Base-by-base conservation (phyloP, 208 protist species). In the Trypanosoma conorhini region DNA sequence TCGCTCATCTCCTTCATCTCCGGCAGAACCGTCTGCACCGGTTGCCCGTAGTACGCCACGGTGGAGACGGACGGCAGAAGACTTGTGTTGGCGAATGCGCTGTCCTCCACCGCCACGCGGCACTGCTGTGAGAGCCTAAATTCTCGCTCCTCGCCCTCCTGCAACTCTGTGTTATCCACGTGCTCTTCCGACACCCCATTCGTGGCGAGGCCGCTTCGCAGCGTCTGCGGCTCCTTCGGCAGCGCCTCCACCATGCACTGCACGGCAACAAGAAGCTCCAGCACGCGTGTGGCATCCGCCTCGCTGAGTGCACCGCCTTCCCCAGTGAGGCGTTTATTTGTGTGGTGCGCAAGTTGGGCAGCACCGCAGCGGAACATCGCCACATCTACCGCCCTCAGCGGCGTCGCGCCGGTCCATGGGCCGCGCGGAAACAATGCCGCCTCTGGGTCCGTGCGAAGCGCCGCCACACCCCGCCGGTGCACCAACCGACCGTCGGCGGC, bases 401-500 rank as follows among this genome's bases (percentile, higher is more conserved):
- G 77, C 30, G 65, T 57, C 26, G 71, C 76, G 8, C 79, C 85
- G 30, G 51, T 59, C 84, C 85, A 94, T 51, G 62, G 50, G 33
- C 21, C 57, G 19, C 67, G n/a, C 1, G 88, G 88, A 63, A 89
- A 94, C 54, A 63, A 40, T 33, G 35, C 12, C 28, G 66, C 83
- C 62, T 89, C 80, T 8, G 83, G 78, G 55, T 92, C 86, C n/a
- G 64, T 22, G n/a, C 70, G 80, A 22, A 94, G 64, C 22, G 88
- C 86, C n/a, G 38, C 28, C 48, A 92, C 67, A 19, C 88, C 88
- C 38, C 88, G 52, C 31, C 76, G 70, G 67, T 88, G 81, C 46
- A 91, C 46, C 50, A 94, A 65, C 40, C 55, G 28, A 7, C 88
- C 88, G 57, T 86, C 76, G 26, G 64, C 48, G 70, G 59, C 70